Conservation (phyloP, 371 early-diverging fungal species). For the Syncephalastrum racemosum region DNA sequence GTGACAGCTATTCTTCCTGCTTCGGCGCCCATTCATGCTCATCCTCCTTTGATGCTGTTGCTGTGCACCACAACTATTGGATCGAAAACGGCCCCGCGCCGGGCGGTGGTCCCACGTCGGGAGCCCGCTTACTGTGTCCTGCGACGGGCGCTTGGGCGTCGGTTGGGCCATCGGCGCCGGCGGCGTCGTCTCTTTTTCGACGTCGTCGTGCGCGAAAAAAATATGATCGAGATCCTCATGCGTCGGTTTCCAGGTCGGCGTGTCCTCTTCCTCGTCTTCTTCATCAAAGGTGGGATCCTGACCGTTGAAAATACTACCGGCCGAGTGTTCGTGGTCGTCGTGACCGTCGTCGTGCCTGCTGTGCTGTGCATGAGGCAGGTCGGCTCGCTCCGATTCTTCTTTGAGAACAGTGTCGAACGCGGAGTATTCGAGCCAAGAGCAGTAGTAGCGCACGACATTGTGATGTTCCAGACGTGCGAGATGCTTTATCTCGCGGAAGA, state of each 20-base stretch:
- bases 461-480: constrained; percentile 85
- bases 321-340: constrained; percentile 8
- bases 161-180: too few species aligned
- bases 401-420: constrained; percentile 18
- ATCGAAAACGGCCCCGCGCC: too few species aligned
- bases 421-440: constrained; percentile 88
- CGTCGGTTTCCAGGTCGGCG: neutral
- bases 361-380: neutral
- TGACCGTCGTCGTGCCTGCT: neutral
- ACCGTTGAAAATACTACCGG: constrained; percentile 13
- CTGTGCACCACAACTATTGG: too few species aligned
- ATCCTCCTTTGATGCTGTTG: too few species aligned
- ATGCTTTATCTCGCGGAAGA: constrained; percentile 89
- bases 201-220: too few species aligned
- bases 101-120: too few species aligned
- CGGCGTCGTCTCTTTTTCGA: too few species aligned
- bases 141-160: too few species aligned
- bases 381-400: constrained; percentile 5
- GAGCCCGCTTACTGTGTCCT: too few species aligned
- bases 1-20: too few species aligned
- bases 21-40: too few species aligned
- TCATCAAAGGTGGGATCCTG: constrained; percentile 22
- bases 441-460: constrained; percentile 91
- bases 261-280: constrained; percentile 4
- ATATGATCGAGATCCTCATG: too few species aligned